phyloP scores from a whole-genome alignment of 257 asterid genomes.

The Rhazya stricta region DNA sequence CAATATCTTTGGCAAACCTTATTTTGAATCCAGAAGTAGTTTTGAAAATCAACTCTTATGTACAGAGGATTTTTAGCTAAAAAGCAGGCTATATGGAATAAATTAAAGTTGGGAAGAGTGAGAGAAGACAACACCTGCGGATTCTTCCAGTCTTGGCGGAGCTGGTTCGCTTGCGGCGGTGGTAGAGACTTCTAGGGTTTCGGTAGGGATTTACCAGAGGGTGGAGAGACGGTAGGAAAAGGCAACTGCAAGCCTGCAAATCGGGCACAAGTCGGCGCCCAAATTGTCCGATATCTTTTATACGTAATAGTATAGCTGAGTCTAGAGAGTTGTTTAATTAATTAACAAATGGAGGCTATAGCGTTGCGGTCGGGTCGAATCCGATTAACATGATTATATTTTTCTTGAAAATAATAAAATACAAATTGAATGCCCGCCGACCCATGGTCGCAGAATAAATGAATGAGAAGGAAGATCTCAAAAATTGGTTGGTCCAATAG shows the following conservation, averaged over 20 bases:
- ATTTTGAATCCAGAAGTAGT: neutral
- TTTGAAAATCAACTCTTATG: no score
- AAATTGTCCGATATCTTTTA: neutral
- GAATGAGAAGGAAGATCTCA: no score
- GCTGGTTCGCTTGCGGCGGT: neutral
- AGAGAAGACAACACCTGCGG: neutral
- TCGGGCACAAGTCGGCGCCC: constrained; percentile 1
- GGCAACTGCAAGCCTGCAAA: neutral
- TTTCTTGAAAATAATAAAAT: no score
- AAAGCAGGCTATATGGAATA: no score
- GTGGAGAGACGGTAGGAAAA: neutral
- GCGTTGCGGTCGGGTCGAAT: no score
- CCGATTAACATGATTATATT: no score
- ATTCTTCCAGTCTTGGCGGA: neutral
- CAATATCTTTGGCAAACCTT: no score
- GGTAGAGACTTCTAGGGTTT: constrained; percentile 8
- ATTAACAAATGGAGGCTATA: no score
- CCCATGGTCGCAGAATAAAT: no score
- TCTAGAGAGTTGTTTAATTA: neutral
- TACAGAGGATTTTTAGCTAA: no score
- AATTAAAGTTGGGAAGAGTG: neutral
- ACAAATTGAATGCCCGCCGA: no score
- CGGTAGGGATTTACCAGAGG: neutral
- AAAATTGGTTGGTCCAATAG: no score
- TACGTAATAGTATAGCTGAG: neutral